Conservation (phyloP, 495 filamentous ascomycete genomes). For the Talaromyces ruber region DNA sequence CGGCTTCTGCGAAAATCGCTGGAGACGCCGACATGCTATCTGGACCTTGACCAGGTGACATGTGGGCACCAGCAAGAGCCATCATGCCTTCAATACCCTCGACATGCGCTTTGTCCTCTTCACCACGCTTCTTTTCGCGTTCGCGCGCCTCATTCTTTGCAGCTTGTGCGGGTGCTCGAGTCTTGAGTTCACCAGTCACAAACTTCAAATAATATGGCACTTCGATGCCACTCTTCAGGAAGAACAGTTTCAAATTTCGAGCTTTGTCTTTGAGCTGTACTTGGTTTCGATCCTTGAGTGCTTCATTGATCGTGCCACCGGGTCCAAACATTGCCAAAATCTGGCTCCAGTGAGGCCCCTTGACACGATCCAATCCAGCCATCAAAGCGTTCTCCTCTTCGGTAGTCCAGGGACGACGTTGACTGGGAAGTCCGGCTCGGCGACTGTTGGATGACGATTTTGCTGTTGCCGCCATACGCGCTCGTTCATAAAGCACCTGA, state of each 20-base stretch:
- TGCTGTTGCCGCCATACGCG: slow-evolving; percentile 70
- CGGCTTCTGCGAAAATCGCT: slow-evolving; percentile 29
- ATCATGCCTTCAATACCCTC: slow-evolving; percentile 65
- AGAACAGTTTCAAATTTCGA: slow-evolving; percentile 89
- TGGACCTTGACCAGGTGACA: slow-evolving; percentile 25
- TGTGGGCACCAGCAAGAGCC: slow-evolving; percentile 42
- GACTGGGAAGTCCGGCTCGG: slow-evolving; percentile 70
- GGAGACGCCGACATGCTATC: slow-evolving; percentile 40
- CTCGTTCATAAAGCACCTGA: slow-evolving; percentile 70
- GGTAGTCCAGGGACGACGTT: slow-evolving; percentile 79
- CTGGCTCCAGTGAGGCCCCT: slow-evolving; percentile 92
- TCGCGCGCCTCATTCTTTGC: slow-evolving; percentile 75
- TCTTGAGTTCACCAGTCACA: slow-evolving; percentile 91
- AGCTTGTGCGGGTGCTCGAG: slow-evolving; percentile 74
- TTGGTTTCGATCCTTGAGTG: slow-evolving; percentile 86
- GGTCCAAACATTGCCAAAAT: slow-evolving; percentile 84
- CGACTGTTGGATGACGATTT: slow-evolving; percentile 68
- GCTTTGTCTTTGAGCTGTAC: slow-evolving; percentile 96
- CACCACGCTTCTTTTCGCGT: slow-evolving; percentile 52
- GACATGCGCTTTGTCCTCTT: slow-evolving; percentile 65
- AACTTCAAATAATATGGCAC: slow-evolving; percentile 86
- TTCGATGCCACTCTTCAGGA: slow-evolving; percentile 87
- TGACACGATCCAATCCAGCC: slow-evolving; percentile 83
- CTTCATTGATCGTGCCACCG: slow-evolving; percentile 73
- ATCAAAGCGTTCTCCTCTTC: slow-evolving; percentile 92